Conservation (phyloP, 805 yeast species). For the Kodamaea lidongshanica region DNA sequence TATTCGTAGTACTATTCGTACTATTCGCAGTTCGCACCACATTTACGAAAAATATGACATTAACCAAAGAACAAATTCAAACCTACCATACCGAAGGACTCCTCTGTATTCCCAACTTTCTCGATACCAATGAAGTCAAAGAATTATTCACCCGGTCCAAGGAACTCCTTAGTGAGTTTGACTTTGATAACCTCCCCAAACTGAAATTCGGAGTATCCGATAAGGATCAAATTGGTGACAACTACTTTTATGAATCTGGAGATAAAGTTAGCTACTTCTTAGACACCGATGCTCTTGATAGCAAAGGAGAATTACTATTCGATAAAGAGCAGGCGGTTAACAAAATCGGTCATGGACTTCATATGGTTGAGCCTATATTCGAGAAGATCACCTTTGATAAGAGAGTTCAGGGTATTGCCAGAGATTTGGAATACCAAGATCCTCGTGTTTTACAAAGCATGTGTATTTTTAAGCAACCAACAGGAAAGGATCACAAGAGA, state of each 20-base stretch:
- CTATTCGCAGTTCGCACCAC: too few relatives aligned
- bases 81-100: conserved; percentile 53
- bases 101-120: conserved; percentile 52
- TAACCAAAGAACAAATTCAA: conserved; percentile 46
- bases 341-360: conserved; percentile 77
- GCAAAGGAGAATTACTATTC: conserved; percentile 43
- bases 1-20: too few relatives aligned
- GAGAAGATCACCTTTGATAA: conserved; percentile 44
- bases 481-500: conserved; percentile 6
- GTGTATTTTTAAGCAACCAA: conserved; percentile 73
- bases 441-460: conserved; percentile 73
- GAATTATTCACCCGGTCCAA: conserved; percentile 39
- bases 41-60: too few relatives aligned
- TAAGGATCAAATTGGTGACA: conserved; percentile 63
- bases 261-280: conserved; percentile 66
- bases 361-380: conserved; percentile 49
- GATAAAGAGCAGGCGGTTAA: conserved; percentile 57
- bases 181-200: conserved; percentile 54
- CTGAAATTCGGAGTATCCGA: conserved; percentile 63
- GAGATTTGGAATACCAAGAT: conserved; percentile 48
- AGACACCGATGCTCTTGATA: conserved; percentile 63
- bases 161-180: conserved; percentile 42
- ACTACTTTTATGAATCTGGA: conserved; percentile 61
- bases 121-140: conserved; percentile 36
- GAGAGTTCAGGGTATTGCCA: conserved; percentile 46